Base-by-base conservation (phyloP, 1,139 yeast genomes). In the Zygosaccharomyces pseudobailii region DNA sequence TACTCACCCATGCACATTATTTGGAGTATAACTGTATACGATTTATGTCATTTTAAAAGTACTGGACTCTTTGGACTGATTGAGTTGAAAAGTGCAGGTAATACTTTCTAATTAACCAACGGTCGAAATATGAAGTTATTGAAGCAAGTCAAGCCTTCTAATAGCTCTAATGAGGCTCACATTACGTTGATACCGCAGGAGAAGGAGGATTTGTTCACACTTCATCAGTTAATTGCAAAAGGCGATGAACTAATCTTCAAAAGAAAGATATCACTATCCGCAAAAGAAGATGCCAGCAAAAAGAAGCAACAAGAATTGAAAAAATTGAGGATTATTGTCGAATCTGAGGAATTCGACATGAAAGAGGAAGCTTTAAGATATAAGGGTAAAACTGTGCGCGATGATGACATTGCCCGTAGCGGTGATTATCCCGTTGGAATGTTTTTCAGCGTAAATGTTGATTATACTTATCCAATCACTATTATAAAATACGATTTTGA, bases 171-270 rank as follows among this genome's bases (percentile, higher is more conserved):
- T 17, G 59, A 57, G 5, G 63, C 61, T 4, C 52, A 51, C n/a
- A 47, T 87, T 13, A 75, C 84, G 0, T 67, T 90, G 17, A 71
- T 79, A 3, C 92, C 97, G 0, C 88, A 89, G 59, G 97, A 92
- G 59, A 80, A 87, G 35, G 97, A 92, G 59, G 98, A 92, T 65
- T 73, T 92, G 53, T 92, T 97, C 90, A 83, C 86, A 39, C 64
- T 88, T 9, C 89, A 87, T 71, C 94, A 92, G 59, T 71, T 92
- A 32, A 74, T 92, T 8, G 82, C 81, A 45, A 78, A 78, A 47
- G 87, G 85, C 22, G 98, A 92, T 67, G 82, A 79, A 51, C 72
- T 92, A 4, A 79, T 80, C 52, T 72, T 89, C 45, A 75, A 77
- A 52, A 86, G 96, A 43, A 55, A 56, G 47, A 59, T 64, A 9